Conservation (phyloP, 2,329 filamentous ascomycete species). For the Neofusicoccum kwambonambiense region DNA sequence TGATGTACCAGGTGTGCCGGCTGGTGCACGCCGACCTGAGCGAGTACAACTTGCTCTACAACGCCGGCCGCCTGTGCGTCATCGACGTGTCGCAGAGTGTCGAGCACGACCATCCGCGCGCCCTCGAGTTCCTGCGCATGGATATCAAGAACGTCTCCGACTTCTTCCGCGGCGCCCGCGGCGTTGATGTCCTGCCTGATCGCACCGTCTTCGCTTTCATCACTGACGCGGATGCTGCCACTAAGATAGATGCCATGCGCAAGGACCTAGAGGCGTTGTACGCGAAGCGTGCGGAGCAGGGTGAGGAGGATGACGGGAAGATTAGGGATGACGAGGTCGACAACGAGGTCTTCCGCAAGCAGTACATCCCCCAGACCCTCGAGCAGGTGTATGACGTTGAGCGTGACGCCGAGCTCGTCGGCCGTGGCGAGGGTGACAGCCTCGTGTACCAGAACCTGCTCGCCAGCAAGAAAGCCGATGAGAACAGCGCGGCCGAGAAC, state of each 20-base stretch:
- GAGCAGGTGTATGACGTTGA: constrained; percentile 97
- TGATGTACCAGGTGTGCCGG: constrained; percentile 86
- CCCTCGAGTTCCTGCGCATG: constrained; percentile 92
- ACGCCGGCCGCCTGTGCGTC: constrained; percentile 78
- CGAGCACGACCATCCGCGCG: constrained; percentile 91
- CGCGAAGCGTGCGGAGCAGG: constrained; percentile 54
- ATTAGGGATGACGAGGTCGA: constrained; percentile 66
- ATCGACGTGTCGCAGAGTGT: constrained; percentile 98
- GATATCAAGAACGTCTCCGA: constrained; percentile 96
- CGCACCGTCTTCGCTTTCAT: constrained; percentile 83
- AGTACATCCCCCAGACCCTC: constrained; percentile 94
- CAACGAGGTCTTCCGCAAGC: constrained; percentile 89
- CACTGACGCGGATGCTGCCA: constrained; percentile 59
- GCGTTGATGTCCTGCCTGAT: constrained; percentile 78
- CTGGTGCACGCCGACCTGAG: constrained; percentile 95
- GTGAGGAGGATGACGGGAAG: constrained; percentile 42
- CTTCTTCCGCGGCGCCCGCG: constrained; percentile 78
- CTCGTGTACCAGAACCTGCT: constrained; percentile 84
- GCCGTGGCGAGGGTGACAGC: constrained; percentile 69
- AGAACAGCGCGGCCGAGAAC: constrained; percentile 37
- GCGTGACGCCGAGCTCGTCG: constrained; percentile 77
- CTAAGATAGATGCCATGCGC: constrained; percentile 61
- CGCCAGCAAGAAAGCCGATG: constrained; percentile 54
- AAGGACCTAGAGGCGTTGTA: constrained; percentile 67
- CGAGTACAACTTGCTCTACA: constrained; percentile 96